These are phyloP conservation scores for Scheffersomyces segobiensis DNA, from an alignment of 1,139 yeast species.

Conservation along the genomic window DNA sequence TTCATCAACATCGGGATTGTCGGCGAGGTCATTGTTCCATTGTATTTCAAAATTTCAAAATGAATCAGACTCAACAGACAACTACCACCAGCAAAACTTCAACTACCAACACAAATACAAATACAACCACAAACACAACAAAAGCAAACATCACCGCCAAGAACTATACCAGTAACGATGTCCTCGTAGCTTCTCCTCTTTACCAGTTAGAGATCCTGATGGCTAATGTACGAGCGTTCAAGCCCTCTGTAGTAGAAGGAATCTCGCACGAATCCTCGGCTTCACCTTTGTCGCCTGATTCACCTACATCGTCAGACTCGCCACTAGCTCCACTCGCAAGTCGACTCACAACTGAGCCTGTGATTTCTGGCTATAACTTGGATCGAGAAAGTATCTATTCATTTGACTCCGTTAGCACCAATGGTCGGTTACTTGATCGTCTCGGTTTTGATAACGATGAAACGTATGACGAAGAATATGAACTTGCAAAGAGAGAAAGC, in stretches of 20 bases:
- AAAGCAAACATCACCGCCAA: neutral
- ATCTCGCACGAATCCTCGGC: neutral
- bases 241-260: neutral
- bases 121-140: neutral
- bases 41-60: neutral
- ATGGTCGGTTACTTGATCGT: constrained; percentile 43
- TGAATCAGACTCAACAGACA: neutral
- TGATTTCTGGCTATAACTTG: neutral
- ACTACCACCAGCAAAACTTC: neutral
- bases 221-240: neutral
- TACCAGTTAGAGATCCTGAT: neutral
- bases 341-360: neutral
- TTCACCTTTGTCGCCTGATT: constrained; percentile 1
- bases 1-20: neutral
- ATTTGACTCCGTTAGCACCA: constrained; percentile 47
- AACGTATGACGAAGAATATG: constrained; percentile 8
- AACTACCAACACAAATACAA: neutral
- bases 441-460: constrained; percentile 25
- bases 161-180: neutral
- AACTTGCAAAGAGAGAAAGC: constrained; percentile 24
- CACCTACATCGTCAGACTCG: constrained; percentile 3
- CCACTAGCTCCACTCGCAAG: neutral
- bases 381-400: constrained; percentile 42
- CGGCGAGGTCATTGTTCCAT: neutral
- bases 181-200: neutral